These are phyloP conservation scores for Begonia fuchsioides DNA, from an alignment of 306 rosid genomes.

Conservation along the genomic window DNA sequence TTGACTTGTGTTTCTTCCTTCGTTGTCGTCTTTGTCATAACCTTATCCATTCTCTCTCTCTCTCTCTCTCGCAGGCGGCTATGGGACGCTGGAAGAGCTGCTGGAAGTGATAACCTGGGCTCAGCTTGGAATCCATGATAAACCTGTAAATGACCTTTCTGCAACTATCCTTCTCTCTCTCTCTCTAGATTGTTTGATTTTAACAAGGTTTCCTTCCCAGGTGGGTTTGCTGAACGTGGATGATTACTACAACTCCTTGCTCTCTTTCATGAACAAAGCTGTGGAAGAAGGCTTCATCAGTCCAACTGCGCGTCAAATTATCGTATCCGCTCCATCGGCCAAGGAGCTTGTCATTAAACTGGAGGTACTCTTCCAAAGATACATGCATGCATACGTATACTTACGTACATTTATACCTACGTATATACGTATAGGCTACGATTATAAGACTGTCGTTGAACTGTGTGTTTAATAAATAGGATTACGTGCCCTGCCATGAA, in stretches of 20 bases:
- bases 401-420: too few species aligned
- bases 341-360: constrained; percentile 51
- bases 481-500: constrained; percentile 57
- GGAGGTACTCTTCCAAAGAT: constrained; percentile 29
- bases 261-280: constrained; percentile 61
- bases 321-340: constrained; percentile 58
- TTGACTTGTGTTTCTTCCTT: too few species aligned
- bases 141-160: constrained; percentile 31
- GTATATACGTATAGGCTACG: too few species aligned
- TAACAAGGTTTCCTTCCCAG: constrained; percentile 11
- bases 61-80: constrained; percentile 38
- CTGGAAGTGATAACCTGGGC: constrained; percentile 88
- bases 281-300: constrained; percentile 62
- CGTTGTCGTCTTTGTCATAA: too few species aligned
- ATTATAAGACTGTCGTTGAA: neutral
- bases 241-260: constrained; percentile 56
- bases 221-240: constrained; percentile 72
- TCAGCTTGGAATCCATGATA: constrained; percentile 73
- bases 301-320: constrained; percentile 58
- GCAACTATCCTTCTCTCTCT: constrained; percentile 7
- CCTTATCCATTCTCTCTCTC: too few species aligned
- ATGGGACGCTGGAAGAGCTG: constrained; percentile 71
- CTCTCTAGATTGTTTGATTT: neutral
- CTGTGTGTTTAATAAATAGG: constrained; percentile 30
- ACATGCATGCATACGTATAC: neutral